A percentile compares a stretch with the other conserved stretches of the same genome.
Evolutionary conservation across 2,329 filamentous ascomycete species (phyloP).

Genomic region (Venturia effusa): DNA sequence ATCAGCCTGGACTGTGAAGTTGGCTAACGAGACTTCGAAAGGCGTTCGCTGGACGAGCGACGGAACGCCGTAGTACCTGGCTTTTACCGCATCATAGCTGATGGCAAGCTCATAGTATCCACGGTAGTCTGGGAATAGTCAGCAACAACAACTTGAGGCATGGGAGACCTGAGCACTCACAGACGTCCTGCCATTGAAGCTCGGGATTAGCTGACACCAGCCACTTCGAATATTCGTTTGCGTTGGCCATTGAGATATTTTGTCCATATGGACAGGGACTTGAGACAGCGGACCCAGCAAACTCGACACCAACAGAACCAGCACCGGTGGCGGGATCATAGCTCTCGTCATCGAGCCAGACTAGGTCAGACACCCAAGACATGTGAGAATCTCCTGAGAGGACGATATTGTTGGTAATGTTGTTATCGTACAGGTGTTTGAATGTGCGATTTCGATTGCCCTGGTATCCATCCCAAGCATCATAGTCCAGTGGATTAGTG

Average conservation of each 20-base stretch:
- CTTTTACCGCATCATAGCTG: conserved; percentile 45
- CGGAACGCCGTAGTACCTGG: conserved; percentile 54
- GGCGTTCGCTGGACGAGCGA: conserved; percentile 48
- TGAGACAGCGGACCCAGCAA: conserved; percentile 55
- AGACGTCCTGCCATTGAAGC: conserved; percentile 20
- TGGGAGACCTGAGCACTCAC: conserved; percentile 22
- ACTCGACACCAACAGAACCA: conserved; percentile 37
- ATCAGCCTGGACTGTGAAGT: conserved; percentile 55
- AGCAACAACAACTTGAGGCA: neutral
- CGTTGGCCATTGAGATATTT: conserved; percentile 43
- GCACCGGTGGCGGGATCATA: conserved; percentile 30
- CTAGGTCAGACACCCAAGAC: conserved; percentile 43
- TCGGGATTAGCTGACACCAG: conserved; percentile 24
- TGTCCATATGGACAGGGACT: conserved; percentile 42
- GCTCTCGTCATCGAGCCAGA: conserved; percentile 32
- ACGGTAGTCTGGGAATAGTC: conserved; percentile 42
- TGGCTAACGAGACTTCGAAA: conserved; percentile 56
- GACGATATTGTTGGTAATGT: conserved; percentile 63
- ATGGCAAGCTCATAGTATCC: conserved; percentile 61
- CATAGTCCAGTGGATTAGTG: conserved; percentile 39
- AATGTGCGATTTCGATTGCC: conserved; percentile 63
- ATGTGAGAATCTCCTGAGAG: conserved; percentile 60
- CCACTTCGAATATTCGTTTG: conserved; percentile 36
- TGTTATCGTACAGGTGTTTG: conserved; percentile 53
- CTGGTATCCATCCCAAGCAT: conserved; percentile 56